Percentiles rank a stretch among this genome's conserved stretches.
Conservation (phyloP, 352 stramenopile genomes). For the Phytophthora nicotianae region DNA sequence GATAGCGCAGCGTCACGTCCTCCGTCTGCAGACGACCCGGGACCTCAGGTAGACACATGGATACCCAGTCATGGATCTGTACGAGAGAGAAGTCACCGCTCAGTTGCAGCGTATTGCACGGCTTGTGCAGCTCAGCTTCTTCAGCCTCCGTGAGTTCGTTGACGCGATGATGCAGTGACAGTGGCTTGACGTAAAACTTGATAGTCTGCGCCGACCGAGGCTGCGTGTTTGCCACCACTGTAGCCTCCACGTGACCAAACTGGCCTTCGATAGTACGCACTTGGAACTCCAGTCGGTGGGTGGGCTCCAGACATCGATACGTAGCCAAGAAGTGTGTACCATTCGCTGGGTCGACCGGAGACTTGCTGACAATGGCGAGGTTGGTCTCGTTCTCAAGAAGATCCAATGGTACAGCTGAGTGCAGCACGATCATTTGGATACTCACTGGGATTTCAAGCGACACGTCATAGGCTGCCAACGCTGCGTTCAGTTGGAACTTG, state of each 20-base stretch:
- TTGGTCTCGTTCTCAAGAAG: constrained; percentile 81
- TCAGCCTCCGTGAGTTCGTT: constrained; percentile 60
- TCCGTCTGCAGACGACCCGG: constrained; percentile 73
- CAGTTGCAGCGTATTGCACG: constrained; percentile 71
- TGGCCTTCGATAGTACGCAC: constrained; percentile 88
- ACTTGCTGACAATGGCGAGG: constrained; percentile 78
- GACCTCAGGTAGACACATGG: constrained; percentile 78
- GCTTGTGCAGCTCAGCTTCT: constrained; percentile 54
- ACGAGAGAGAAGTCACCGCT: constrained; percentile 80
- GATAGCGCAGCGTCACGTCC: constrained; percentile 75
- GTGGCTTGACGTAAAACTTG: constrained; percentile 80
- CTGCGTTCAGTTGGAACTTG: constrained; percentile 79
- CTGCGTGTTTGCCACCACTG: constrained; percentile 65
- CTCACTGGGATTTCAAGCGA: constrained; percentile 82
- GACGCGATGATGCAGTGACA: constrained; percentile 83
- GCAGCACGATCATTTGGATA: constrained; percentile 79
- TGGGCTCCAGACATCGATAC: constrained; percentile 80
- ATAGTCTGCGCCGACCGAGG: constrained; percentile 72
- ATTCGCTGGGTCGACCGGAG: constrained; percentile 49
- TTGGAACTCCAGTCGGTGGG: constrained; percentile 79
- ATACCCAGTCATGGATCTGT: constrained; percentile 89
- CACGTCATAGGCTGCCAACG: constrained; percentile 72
- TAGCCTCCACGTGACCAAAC: constrained; percentile 80
- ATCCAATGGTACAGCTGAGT: constrained; percentile 77
- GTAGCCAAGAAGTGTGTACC: constrained; percentile 77